Conservation (phyloP, 2,329 filamentous ascomycete species). For the Clonostachys chloroleuca region DNA sequence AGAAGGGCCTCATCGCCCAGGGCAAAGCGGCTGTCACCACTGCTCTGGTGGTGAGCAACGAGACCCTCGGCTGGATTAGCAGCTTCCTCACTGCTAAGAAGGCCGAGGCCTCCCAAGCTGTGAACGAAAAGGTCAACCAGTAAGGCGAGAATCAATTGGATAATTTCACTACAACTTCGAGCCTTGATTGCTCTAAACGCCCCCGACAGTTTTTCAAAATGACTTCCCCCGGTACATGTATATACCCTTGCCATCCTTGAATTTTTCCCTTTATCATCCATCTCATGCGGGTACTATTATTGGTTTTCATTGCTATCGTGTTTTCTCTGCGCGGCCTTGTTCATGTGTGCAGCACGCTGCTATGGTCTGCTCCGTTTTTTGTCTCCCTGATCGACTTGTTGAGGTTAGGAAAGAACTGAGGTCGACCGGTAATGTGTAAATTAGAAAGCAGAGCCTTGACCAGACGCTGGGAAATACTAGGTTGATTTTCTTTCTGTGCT, state of each 20-base stretch:
- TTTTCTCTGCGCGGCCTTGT: too few species aligned
- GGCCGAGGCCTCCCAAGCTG: slow-evolving; percentile 50
- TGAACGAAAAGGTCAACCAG: slow-evolving; percentile 43
- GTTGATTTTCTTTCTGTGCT: too few species aligned
- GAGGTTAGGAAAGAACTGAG: too few species aligned
- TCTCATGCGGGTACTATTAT: too few species aligned
- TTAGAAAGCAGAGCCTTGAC: too few species aligned
- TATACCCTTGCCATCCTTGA: not conserved
- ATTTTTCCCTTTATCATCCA: not conserved
- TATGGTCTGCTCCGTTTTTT: too few species aligned
- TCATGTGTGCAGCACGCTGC: too few species aligned
- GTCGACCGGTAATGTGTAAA: too few species aligned
- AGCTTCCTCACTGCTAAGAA: slow-evolving; percentile 58
- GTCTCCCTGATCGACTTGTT: too few species aligned
- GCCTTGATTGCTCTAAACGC: too few species aligned
- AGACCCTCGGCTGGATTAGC: slow-evolving; percentile 59
- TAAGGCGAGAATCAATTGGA: slow-evolving; percentile 12
- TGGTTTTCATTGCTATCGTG: too few species aligned
- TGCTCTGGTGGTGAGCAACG: slow-evolving; percentile 60
- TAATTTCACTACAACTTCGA: not conserved
- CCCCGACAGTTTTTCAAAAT: not conserved
- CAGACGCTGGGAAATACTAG: too few species aligned
- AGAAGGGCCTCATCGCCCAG: slow-evolving; percentile 57
- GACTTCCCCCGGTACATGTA: not conserved
- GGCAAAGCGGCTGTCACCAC: slow-evolving; percentile 69